phyloP scores from a whole-genome alignment of 2,329 filamentous ascomycete species.

The Pseudogymnoascus sp. region DNA sequence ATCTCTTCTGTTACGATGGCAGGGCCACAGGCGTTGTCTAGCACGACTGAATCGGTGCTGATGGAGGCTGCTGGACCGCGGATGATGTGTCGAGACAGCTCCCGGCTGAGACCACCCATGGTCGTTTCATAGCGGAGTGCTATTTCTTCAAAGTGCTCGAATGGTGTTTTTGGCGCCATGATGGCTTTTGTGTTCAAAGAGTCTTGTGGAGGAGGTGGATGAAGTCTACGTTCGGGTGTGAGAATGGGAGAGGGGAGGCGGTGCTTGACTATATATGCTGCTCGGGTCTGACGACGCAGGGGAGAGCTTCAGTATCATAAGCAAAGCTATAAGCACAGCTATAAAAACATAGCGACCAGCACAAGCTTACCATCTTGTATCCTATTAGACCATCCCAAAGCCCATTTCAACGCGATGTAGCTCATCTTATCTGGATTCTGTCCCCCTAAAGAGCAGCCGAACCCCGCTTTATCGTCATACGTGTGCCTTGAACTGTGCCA shows the following conservation, averaged over 20 bases:
- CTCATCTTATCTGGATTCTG: background rate
- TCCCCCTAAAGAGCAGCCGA: background rate
- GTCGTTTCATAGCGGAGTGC: constrained; percentile 18
- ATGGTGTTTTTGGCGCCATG: background rate
- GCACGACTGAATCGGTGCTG: constrained; percentile 14
- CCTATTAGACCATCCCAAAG: background rate
- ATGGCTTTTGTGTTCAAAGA: background rate
- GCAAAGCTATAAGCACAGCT: background rate
- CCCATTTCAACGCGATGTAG: background rate
- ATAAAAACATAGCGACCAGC: background rate
- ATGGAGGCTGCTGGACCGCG: background rate
- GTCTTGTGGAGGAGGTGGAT: background rate
- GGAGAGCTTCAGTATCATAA: background rate
- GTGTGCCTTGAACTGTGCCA: background rate
- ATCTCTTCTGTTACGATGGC: constrained; percentile 23
- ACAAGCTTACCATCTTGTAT: background rate
- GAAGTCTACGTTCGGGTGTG: background rate
- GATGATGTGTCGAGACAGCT: constrained; percentile 17
- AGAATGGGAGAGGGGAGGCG: background rate
- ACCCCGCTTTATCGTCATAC: background rate
- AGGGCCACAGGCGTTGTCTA: constrained; percentile 28
- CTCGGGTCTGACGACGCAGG: background rate
- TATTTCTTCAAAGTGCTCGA: constrained; percentile 8
- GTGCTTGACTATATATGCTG: background rate
- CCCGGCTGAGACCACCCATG: constrained; percentile 19